A percentile compares a stretch with the other conserved stretches of the same genome.
Evolutionary conservation across 257 asterid genomes (phyloP).

Genomic region (Paraleonurus japonicus): DNA sequence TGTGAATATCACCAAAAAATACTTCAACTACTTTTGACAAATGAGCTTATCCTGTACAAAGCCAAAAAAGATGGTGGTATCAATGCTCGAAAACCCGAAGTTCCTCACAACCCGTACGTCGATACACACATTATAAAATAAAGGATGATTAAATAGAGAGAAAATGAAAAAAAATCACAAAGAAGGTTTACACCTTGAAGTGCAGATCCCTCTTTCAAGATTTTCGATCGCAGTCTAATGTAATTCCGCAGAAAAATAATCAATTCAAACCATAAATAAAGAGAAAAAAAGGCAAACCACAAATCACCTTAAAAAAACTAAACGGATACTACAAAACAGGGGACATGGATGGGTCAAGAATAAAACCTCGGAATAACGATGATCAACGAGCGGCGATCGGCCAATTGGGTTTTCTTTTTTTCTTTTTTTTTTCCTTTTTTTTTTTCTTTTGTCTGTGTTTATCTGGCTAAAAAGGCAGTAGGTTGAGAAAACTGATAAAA

Average conservation of each 20-base stretch:
- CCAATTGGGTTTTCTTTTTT: constrained; percentile 1
- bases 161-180: background rate
- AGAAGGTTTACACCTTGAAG: background rate
- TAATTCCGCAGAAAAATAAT: constrained; percentile 5
- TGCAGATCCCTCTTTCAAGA: constrained; percentile 35
- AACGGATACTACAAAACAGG: background rate
- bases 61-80: constrained; percentile 8
- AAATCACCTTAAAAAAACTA: constrained; percentile 5
- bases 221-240: constrained; percentile 21
- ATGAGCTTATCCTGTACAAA: constrained; percentile 18
- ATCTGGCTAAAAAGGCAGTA: constrained; percentile 27
- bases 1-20: constrained; percentile 22
- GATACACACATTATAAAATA: background rate
- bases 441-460: background rate
- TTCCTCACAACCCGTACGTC: constrained; percentile 3
- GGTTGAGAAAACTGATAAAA: constrained; percentile 26
- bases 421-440: background rate
- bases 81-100: constrained; percentile 3
- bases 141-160: no score
- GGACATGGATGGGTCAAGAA: constrained; percentile 16
- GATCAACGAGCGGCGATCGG: constrained; percentile 38
- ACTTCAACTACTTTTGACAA: constrained; percentile 14
- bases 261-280: constrained; percentile 10
- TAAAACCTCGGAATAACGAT: constrained; percentile 24
- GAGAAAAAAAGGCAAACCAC: background rate